Percentiles rank a stretch among this genome's conserved stretches.
These are phyloP conservation scores for Elaeis oleifera DNA, from an alignment of 202 grass and related monocot species.

Conservation along the genomic window DNA sequence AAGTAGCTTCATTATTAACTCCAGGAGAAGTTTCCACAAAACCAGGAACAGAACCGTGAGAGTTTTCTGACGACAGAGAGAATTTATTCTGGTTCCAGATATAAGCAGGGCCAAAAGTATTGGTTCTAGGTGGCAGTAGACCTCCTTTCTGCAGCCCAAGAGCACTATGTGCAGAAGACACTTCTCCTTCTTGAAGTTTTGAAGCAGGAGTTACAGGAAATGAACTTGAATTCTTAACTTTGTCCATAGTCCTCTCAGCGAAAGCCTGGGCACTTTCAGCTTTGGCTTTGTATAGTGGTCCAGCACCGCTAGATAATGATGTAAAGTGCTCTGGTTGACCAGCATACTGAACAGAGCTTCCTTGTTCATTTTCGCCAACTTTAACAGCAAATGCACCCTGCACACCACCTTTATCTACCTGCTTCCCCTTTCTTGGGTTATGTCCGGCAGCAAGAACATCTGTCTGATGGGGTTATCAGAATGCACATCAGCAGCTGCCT, in stretches of 20 bases:
- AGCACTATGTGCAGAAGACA: conserved; percentile 44
- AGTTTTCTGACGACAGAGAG: conserved; percentile 42
- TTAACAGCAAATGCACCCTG: conserved; percentile 45
- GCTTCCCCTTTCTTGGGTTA: conserved; percentile 69
- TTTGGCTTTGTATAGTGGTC: conserved; percentile 35
- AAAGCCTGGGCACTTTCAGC: conserved; percentile 35
- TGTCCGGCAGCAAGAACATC: conserved; percentile 55
- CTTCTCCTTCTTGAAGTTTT: conserved; percentile 52
- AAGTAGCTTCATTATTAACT: conserved; percentile 51
- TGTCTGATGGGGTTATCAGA: conserved; percentile 62
- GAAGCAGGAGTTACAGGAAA: conserved; percentile 47
- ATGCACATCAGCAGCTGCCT: conserved; percentile 47
- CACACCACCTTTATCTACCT: conserved; percentile 39
- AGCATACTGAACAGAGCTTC: conserved; percentile 42
- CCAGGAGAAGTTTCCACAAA: conserved; percentile 44
- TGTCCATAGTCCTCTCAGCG: conserved; percentile 47
- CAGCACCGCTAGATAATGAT: conserved; percentile 39
- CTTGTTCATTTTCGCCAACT: conserved; percentile 50
- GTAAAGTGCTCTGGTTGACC: conserved; percentile 26
- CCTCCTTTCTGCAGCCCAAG: conserved; percentile 61
- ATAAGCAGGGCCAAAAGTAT: conserved; percentile 56
- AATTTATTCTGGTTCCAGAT: conserved; percentile 71
- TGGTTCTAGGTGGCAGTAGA: conserved; percentile 41
- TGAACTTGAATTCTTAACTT: conserved; percentile 36
- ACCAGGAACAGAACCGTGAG: conserved; percentile 56